Conservation (phyloP, 345 rosid species). For the Rhodamnia argentea region DNA sequence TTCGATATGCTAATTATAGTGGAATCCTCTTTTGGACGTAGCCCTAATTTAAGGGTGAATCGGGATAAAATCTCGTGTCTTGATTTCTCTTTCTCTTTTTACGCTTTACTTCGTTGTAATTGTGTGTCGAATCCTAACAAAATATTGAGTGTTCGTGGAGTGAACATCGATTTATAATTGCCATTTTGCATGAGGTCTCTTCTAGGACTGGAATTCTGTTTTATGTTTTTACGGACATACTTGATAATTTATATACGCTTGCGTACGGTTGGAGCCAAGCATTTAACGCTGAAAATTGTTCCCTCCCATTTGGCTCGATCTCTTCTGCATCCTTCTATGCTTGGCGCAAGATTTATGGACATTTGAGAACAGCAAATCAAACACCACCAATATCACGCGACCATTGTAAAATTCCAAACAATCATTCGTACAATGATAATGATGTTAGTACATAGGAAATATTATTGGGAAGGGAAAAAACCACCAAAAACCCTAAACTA, state of each 20-base stretch:
- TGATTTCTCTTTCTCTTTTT: too few species aligned
- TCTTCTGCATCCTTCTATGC: background rate
- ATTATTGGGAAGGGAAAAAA: background rate
- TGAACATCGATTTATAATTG: background rate
- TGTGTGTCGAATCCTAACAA: background rate
- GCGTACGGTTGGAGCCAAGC: background rate
- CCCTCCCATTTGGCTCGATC: background rate
- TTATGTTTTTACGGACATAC: background rate
- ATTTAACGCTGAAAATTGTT: background rate
- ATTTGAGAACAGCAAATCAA: background rate
- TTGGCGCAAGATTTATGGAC: background rate
- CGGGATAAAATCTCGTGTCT: too few species aligned
- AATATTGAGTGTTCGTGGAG: background rate
- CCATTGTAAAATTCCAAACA: background rate
- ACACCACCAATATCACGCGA: background rate
- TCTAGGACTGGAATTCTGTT: background rate
- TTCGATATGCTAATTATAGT: too few species aligned
- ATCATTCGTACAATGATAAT: background rate
- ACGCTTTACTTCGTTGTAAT: too few species aligned
- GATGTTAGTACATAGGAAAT: background rate
- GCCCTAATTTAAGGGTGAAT: too few species aligned
- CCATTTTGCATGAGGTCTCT: background rate
- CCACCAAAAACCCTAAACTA: background rate
- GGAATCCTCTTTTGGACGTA: too few species aligned
- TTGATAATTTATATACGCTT: background rate